Evolutionary conservation across 208 protist species (phyloP), one percentile per base, ranked within the genome.

Genomic region (Wallacemonas rigidus): DNA sequence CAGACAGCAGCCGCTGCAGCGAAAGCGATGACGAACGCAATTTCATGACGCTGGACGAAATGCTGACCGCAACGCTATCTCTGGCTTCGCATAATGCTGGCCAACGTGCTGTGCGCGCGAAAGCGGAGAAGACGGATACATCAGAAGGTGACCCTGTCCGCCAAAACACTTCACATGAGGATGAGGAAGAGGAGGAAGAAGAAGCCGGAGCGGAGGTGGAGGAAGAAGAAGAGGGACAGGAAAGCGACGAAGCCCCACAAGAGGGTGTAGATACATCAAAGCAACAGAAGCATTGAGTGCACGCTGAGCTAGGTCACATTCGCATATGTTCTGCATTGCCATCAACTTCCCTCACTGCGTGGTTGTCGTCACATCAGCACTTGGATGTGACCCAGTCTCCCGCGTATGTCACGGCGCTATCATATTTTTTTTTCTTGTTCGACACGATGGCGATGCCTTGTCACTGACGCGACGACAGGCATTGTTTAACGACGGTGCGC

Each of bases 31-130:
- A 65, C 41, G 53, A 53, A 12, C 58, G 39, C 0, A 47, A 64
- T 39, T 72, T 57, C 50, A 75, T 71, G 62, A 72, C 76, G 0
- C 70, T 86, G 47, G 77, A 80, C 8, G 77, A 86, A 44, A 47
- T 86, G 2, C 47, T 55, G 71, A 40, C 47, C 3, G 71, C 58
- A 0, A 48, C 79, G 26, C 65, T n/a, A 40, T 8, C 40, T 39
- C 65, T 77, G n/a, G 72, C 74, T 3, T 65, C 72, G 41, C 63
- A 67, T 15, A 36, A 6, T 12, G 6, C 60, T 17, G 38, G 41
- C 44, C n/a, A 5, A 17, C 60, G 40, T 14, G 56, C 9, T 17
- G 26, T 57, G 5, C 6, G 14, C 17, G 17, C 45, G 45, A 50
- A 12, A 50, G 45, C 45, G 45, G 53, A 8, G 26, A 17, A 57